These are phyloP conservation scores for Diplodia corticola DNA, from an alignment of 2,329 filamentous ascomycete genomes.

Conservation along the genomic window DNA sequence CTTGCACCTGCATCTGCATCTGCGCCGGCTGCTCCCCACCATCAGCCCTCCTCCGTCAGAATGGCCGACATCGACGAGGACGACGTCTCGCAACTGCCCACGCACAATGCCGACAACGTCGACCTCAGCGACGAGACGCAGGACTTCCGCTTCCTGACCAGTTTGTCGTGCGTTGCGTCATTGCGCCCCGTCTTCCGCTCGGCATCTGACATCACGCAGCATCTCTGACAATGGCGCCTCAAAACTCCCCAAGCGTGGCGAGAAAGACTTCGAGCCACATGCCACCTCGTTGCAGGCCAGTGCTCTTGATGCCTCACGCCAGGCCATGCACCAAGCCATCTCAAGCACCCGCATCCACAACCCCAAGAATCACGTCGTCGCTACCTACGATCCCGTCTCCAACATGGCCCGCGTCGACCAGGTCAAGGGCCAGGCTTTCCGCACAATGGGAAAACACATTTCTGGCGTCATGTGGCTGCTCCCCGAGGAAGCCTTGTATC, in stretches of 20 bases:
- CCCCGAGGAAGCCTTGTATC: slow-evolving; percentile 86
- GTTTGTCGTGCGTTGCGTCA: slow-evolving; percentile 50
- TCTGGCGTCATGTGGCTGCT: slow-evolving; percentile 70
- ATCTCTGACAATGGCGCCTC: slow-evolving; percentile 32
- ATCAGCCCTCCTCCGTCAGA: not conserved
- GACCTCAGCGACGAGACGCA: slow-evolving; percentile 76
- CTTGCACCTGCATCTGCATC: not conserved
- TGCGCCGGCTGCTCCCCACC: not conserved
- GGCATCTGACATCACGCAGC: slow-evolving; percentile 25
- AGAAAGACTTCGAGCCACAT: slow-evolving; percentile 97
- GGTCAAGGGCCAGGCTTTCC: slow-evolving; percentile 70
- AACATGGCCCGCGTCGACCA: slow-evolving; percentile 65
- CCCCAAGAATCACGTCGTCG: slow-evolving; percentile 66
- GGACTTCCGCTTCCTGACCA: slow-evolving; percentile 76
- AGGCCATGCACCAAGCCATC: slow-evolving; percentile 86
- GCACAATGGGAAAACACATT: slow-evolving; percentile 67
- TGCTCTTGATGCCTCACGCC: slow-evolving; percentile 75
- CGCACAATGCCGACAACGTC: slow-evolving; percentile 30
- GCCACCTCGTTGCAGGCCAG: slow-evolving; percentile 78
- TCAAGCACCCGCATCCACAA: slow-evolving; percentile 73
- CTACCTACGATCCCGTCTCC: slow-evolving; percentile 70
- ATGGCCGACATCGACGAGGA: slow-evolving; percentile 22
- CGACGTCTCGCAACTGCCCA: slow-evolving; percentile 7
- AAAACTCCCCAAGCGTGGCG: slow-evolving; percentile 81
- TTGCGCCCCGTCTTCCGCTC: not conserved